A percentile compares a stretch with the other conserved stretches of the same genome.
Conservation (phyloP, 495 filamentous ascomycete species). For the Penicillium cataractarum region DNA sequence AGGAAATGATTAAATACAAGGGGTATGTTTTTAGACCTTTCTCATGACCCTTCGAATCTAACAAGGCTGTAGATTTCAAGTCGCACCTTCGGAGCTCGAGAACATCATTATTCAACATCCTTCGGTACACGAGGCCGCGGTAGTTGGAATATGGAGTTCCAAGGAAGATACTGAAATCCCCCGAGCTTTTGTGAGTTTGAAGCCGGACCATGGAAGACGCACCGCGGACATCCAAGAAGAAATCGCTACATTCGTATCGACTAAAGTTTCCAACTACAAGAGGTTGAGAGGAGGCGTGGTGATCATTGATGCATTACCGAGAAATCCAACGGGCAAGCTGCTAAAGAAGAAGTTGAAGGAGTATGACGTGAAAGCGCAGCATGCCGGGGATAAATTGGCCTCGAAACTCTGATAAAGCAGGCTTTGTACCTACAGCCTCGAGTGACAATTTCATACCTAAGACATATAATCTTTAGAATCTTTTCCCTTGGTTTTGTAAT, state of each 20-base stretch:
- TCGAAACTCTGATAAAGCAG: background rate
- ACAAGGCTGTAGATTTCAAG: conserved; percentile 34
- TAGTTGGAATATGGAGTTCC: conserved; percentile 54
- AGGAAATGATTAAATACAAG: conserved; percentile 47
- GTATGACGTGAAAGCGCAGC: background rate
- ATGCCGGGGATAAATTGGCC: background rate
- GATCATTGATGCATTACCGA: conserved; percentile 73
- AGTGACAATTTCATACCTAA: too few relatives aligned
- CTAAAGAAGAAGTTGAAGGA: conserved; percentile 34
- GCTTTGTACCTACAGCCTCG: background rate
- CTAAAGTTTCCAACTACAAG: conserved; percentile 64
- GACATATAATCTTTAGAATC: too few relatives aligned
- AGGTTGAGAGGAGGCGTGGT: conserved; percentile 70
- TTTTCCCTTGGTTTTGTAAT: background rate
- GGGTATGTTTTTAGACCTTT: conserved; percentile 11
- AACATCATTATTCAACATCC: conserved; percentile 30
- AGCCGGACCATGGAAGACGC: conserved; percentile 23
- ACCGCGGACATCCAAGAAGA: conserved; percentile 53
- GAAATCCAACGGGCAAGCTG: conserved; percentile 78
- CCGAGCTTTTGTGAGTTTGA: conserved; percentile 68
- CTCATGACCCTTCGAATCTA: background rate
- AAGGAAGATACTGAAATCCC: conserved; percentile 72
- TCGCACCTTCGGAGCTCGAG: conserved; percentile 38
- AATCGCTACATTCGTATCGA: conserved; percentile 56
- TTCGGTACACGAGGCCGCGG: conserved; percentile 30